These are phyloP conservation scores for Neofusicoccum kwambonambiense DNA, from an alignment of 2,329 filamentous ascomycete species.

Conservation along the genomic window DNA sequence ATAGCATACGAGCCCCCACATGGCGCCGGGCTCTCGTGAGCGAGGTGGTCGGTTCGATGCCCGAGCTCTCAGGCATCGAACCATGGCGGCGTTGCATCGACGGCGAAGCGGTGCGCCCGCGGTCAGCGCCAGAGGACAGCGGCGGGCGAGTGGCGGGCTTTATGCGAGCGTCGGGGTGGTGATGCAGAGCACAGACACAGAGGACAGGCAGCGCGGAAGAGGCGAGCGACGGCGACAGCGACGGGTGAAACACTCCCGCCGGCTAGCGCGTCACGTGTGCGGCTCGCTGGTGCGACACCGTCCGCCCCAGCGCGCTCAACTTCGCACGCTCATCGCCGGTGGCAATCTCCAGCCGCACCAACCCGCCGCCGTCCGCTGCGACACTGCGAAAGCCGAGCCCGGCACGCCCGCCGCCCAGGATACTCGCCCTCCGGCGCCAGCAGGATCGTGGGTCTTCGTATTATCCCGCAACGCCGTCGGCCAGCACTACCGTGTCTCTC, in stretches of 20 bases:
- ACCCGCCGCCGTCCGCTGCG: too few relatives aligned
- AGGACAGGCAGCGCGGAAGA: background rate
- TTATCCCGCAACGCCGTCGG: background rate
- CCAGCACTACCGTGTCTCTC: background rate
- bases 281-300: background rate
- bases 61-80: background rate
- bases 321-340: background rate
- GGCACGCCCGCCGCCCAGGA: too few relatives aligned
- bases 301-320: background rate
- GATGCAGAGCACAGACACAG: too few relatives aligned
- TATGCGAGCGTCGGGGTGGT: too few relatives aligned
- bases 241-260: background rate
- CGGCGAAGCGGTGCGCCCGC: background rate
- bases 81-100: background rate
- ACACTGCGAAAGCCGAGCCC: too few relatives aligned
- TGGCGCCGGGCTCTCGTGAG: background rate
- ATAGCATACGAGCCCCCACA: constrained; percentile 3
- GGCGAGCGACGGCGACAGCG: background rate
- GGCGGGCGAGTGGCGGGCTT: background rate
- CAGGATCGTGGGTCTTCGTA: background rate
- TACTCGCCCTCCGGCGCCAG: background rate
- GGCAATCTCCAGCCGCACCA: background rate
- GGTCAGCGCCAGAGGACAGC: background rate
- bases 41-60: background rate
- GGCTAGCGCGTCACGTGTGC: background rate